Percentiles rank a stretch among this genome's conserved stretches.
Evolutionary conservation across 805 yeast genomes (phyloP).

Genomic region (Teunomyces funiuensis): DNA sequence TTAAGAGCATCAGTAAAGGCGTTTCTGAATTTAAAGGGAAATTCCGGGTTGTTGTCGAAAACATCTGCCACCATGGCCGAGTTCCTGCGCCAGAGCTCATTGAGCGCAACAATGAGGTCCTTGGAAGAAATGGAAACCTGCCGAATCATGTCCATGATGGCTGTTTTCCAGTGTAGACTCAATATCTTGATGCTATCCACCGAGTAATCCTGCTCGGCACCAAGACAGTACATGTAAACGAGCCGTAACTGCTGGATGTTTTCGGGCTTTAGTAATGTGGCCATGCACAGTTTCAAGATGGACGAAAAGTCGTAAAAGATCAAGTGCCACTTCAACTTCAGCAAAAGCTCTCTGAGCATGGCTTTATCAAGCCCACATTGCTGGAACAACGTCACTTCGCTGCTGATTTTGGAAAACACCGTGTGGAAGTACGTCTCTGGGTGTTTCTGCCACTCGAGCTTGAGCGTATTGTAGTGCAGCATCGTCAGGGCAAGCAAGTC

Average conservation of each 20-base stretch:
- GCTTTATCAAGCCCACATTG: slow-evolving; percentile 10
- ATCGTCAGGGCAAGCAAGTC: slow-evolving; percentile 13
- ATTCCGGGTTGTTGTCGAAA: slow-evolving; percentile 16
- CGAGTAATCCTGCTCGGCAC: slow-evolving; percentile 2
- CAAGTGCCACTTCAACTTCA: slow-evolving; percentile 29
- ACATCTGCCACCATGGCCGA: slow-evolving; percentile 8
- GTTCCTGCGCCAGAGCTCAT: neutral
- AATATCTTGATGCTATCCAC: slow-evolving; percentile 1
- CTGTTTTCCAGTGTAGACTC: neutral
- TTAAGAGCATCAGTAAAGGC: slow-evolving; percentile 23
- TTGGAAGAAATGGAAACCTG: slow-evolving; percentile 8
- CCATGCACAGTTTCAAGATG: slow-evolving; percentile 20
- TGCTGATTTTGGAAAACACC: slow-evolving; percentile 9
- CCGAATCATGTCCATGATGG: neutral
- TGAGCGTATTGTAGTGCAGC: slow-evolving; percentile 16
- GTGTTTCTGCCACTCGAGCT: slow-evolving; percentile 16
- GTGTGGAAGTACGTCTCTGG: slow-evolving; percentile 11
- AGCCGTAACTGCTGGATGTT: neutral
- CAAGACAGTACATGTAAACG: slow-evolving; percentile 3
- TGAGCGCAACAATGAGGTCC: neutral
- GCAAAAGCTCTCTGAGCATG: slow-evolving; percentile 19
- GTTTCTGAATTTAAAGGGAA: slow-evolving; percentile 29
- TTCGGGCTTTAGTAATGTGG: slow-evolving; percentile 14
- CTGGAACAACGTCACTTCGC: slow-evolving; percentile 13
- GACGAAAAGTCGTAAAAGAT: slow-evolving; percentile 27